Base-by-base conservation (phyloP, 139 green algal genomes). In the Picochlorum sp. region DNA sequence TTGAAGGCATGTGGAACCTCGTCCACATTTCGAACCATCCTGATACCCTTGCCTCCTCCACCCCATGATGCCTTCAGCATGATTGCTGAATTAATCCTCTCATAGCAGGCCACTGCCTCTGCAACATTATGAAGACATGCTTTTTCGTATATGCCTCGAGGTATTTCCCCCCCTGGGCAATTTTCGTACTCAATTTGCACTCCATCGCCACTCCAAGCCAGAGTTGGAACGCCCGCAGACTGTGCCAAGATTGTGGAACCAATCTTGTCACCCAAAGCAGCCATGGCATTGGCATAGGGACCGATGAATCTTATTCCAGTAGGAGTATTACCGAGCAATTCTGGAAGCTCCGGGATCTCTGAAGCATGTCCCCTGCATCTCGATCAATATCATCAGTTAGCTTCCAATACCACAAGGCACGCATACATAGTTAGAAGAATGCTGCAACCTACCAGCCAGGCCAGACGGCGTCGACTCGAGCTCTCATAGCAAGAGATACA, bases 31-130 rank as follows among this genome's bases (percentile, higher is more conserved):
- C 68, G 61, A 32, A 91, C 88, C 63, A 84, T 89, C 25, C 90
- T 71, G 59, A 98, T 98, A 59, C 91, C 91, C 71, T 97, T 97
- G 63, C 91, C 91, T 47, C 91, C 91, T n/a, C 91, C 91, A 25
- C 91, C 91, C 90, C 88, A 96, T 0, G 77, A 90, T 4, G 89
- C 91, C 70, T 98, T 98, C 50, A 98, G 85, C 91, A 98, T 98
- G 35, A 88, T 68, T 9, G 91, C 92, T 74, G 93, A 97, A 30
- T 89, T 88, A 29, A 98, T 93, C 31, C 33, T 30, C 8, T 69
- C 35, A 72, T 85, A 94, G 29, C 67, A 71, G 24, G 63, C 69
- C 33, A 91, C 51, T 2, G 86, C 85, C 50, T 87, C 79, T 10
- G 86, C 81, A 39, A 87, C 32, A 45, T 35, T 70, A 64, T 82